These are phyloP conservation scores for Colletotrichum chrysophilum DNA, from an alignment of 2,329 filamentous ascomycete species.

Conservation along the genomic window DNA sequence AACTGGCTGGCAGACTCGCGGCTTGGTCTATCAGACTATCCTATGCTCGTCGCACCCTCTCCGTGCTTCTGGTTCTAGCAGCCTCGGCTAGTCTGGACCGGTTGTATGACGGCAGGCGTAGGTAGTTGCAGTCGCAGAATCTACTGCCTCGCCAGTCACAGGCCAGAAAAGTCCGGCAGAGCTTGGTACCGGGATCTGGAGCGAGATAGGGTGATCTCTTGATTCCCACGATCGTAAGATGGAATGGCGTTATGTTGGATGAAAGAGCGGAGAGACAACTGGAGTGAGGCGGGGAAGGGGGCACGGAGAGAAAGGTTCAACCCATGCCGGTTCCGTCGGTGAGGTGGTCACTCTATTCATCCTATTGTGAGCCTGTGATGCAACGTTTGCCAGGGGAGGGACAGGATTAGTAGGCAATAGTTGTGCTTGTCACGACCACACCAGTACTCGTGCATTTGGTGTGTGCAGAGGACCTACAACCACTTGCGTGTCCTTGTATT, in stretches of 20 bases:
- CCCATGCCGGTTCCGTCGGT: background rate
- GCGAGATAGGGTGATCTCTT: background rate
- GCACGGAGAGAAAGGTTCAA: background rate
- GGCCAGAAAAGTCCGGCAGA: background rate
- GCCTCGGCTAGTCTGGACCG: background rate
- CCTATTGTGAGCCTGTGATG: background rate
- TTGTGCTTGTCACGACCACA: background rate
- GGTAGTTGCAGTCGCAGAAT: background rate
- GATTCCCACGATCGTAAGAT: background rate
- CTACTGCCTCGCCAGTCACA: background rate
- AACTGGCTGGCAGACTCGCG: background rate
- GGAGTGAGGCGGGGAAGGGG: background rate
- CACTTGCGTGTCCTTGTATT: background rate
- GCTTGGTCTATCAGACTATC: background rate
- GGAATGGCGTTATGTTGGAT: background rate
- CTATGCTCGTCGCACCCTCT: background rate
- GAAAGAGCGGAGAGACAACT: background rate
- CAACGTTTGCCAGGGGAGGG: background rate
- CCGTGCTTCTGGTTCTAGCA: background rate
- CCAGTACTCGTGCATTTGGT: background rate
- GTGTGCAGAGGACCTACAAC: background rate
- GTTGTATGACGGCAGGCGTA: background rate
- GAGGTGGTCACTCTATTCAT: background rate
- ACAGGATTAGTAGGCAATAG: background rate
- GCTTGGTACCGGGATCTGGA: background rate